Percentiles rank a stretch among this genome's conserved stretches.
Conservation (phyloP, 345 rosid species). For the Gossypium raimondii region DNA sequence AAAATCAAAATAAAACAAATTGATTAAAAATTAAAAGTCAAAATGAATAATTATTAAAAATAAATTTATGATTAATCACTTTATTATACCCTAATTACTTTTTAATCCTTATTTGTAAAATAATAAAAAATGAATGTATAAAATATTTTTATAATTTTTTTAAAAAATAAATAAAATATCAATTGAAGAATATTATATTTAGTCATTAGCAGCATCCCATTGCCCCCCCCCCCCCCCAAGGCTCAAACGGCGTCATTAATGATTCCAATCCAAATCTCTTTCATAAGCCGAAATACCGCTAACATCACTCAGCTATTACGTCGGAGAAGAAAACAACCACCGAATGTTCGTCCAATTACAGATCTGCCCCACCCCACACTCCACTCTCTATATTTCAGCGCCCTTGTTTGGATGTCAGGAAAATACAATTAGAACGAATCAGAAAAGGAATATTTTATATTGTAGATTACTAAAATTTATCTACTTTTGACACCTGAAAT, state of each 20-base stretch:
- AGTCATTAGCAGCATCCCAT: not conserved
- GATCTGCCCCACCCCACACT: not conserved
- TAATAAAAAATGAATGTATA: no score
- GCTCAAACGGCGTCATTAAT: not conserved
- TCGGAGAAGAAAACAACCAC: not conserved
- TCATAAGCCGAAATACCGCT: not conserved
- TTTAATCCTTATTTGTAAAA: no score
- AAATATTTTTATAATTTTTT: no score
- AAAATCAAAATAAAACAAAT: no score
- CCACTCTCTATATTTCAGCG: not conserved
- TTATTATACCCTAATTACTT: no score
- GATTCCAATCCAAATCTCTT: not conserved
- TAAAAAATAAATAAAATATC: no score
- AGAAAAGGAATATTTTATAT: not conserved
- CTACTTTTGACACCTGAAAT: no score
- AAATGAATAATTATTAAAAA: no score
- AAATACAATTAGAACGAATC: not conserved
- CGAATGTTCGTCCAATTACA: not conserved
- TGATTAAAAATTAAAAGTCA: no score
- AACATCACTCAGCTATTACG: not conserved
- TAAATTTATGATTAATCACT: no score
- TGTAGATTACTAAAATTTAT: not conserved
- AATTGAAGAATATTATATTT: no score
- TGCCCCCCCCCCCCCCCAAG: no score
- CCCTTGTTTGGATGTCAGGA: not conserved